A percentile compares a stretch with the other conserved stretches of the same genome.
These are phyloP conservation scores for Candida succiphila DNA, from an alignment of 805 yeast genomes.

Conservation along the genomic window DNA sequence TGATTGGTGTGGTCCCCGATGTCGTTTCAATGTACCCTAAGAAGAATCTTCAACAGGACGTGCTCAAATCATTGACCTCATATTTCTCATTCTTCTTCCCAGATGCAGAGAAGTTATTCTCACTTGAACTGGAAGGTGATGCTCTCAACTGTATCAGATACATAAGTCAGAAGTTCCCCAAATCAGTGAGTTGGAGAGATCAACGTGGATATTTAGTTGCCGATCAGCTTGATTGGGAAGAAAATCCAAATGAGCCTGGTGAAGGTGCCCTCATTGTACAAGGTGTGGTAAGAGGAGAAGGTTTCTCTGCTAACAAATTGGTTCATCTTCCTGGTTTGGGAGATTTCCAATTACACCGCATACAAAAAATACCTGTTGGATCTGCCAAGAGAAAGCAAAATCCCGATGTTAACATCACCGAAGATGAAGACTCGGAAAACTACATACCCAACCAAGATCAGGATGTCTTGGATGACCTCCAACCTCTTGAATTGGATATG, in stretches of 20 bases:
- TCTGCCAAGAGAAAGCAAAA: constrained; percentile 2
- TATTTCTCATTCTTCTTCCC: constrained; percentile 75
- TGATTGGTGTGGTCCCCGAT: constrained; percentile 71
- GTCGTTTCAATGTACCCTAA: constrained; percentile 57
- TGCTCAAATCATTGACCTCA: constrained; percentile 51
- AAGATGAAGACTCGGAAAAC: constrained; percentile 14
- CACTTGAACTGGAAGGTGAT: constrained; percentile 60
- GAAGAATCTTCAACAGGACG: constrained; percentile 67
- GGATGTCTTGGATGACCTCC: constrained; percentile 51
- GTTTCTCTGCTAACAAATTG: constrained; percentile 66
- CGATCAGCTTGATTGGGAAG: constrained; percentile 42
- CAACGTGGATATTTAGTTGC: constrained; percentile 82
- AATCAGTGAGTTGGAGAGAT: constrained; percentile 85
- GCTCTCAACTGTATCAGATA: constrained; percentile 62
- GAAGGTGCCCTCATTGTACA: constrained; percentile 46
- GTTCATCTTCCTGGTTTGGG: constrained; percentile 88
- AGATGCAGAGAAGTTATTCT: constrained; percentile 65
- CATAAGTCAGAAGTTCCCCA: constrained; percentile 81
- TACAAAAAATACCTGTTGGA: constrained; percentile 38
- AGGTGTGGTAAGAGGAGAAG: constrained; percentile 83
- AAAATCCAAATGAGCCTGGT: constrained; percentile 18
- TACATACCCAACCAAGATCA: constrained; percentile 30
- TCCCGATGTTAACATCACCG: constrained; percentile 7
- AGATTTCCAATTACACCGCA: constrained; percentile 66
- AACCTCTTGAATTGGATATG: constrained; percentile 46